Percentiles rank a stretch among this genome's conserved stretches.
phyloP scores from a whole-genome alignment of 2,329 filamentous ascomycete genomes.

The Plectosphaerella sp. region DNA sequence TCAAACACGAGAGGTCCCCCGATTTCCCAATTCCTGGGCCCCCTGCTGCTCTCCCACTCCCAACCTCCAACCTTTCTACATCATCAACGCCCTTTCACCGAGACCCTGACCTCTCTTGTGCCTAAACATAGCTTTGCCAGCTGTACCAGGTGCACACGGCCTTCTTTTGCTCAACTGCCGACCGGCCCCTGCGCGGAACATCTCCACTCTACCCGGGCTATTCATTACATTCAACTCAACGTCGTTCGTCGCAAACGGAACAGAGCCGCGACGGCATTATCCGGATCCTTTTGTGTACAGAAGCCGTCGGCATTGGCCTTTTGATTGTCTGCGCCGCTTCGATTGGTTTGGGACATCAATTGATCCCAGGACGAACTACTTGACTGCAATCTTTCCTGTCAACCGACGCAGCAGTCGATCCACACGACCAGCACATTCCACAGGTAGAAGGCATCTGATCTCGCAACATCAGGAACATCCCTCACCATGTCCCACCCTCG shows the following conservation, averaged over 20 bases:
- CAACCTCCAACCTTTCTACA: neutral
- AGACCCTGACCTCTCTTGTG: slow-evolving; percentile 3
- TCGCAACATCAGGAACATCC: neutral
- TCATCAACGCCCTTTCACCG: neutral
- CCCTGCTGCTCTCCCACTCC: neutral
- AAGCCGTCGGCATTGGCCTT: no score
- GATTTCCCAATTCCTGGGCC: neutral
- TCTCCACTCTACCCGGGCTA: slow-evolving; percentile 12
- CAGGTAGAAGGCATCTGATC: neutral
- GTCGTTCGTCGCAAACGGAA: neutral
- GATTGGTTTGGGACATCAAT: no score
- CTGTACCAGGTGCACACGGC: slow-evolving; percentile 4
- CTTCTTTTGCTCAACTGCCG: neutral
- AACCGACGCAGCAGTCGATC: neutral
- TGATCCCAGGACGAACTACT: no score
- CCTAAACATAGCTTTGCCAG: neutral
- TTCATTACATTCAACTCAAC: neutral
- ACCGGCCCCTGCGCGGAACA: slow-evolving; percentile 2
- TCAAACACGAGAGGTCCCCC: slow-evolving; percentile 3
- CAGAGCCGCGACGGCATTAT: neutral
- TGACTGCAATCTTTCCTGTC: neutral
- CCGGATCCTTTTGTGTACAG: neutral
- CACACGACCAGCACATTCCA: slow-evolving; percentile 2
- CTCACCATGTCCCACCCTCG: slow-evolving; percentile 48
- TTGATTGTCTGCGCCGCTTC: no score